Percentiles rank a stretch among this genome's conserved stretches.
Evolutionary conservation across 371 early-diverging fungal genomes (phyloP).

Genomic region (Phascolomyces articulosus): DNA sequence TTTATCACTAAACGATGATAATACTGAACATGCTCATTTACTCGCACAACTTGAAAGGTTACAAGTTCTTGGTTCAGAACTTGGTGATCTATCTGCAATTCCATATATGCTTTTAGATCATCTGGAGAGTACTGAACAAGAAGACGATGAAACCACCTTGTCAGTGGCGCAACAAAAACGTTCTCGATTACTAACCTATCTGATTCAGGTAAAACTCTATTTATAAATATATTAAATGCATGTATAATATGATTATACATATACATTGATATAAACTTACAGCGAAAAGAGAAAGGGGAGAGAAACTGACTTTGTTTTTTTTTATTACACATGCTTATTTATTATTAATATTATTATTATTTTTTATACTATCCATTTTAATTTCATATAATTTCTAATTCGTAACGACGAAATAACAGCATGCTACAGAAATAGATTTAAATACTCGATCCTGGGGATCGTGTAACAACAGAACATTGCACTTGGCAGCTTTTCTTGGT

Average conservation of each 20-base stretch:
- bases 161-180: conserved; percentile 20
- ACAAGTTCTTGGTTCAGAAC: conserved; percentile 15
- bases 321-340: too few species aligned
- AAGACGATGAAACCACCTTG: conserved; percentile 3
- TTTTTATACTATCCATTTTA: conserved; percentile 6
- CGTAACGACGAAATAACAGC: neutral
- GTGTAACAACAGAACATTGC: conserved; percentile 22
- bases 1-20: conserved; percentile 15
- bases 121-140: conserved; percentile 7
- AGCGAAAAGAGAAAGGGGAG: too few species aligned
- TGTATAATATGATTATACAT: too few species aligned
- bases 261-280: too few species aligned
- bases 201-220: conserved; percentile 23
- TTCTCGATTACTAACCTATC: conserved; percentile 27
- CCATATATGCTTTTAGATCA: conserved; percentile 19
- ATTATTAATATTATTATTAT: neutral
- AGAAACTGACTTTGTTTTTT: too few species aligned
- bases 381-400: too few species aligned
- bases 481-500: conserved; percentile 20
- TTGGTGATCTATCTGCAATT: conserved; percentile 11
- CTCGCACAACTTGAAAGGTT: conserved; percentile 16
- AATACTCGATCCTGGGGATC: conserved; percentile 24
- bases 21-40: conserved; percentile 18
- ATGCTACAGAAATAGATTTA: conserved; percentile 7
- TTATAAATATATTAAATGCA: conserved; percentile 2